Evolutionary conservation across 1,139 yeast species (phyloP).

Genomic region (Saccharomyces hybrid): DNA sequence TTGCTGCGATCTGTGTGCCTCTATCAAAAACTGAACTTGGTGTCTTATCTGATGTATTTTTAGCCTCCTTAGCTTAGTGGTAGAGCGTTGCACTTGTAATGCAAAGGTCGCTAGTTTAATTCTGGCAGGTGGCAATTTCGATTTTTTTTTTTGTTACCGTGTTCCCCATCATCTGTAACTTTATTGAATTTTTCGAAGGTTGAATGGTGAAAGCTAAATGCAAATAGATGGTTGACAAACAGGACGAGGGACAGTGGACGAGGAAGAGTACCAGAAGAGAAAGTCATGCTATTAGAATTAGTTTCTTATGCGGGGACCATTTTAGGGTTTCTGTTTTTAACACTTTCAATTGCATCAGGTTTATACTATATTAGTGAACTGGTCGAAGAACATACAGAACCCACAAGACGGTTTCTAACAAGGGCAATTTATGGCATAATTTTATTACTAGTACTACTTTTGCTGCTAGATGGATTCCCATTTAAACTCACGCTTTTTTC

Average conservation of each 20-base stretch:
- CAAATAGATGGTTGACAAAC: not conserved
- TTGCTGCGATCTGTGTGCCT: no score
- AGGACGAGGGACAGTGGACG: not conserved
- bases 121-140: conserved; percentile 72
- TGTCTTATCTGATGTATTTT: not conserved
- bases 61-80: conserved; percentile 84
- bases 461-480: conserved; percentile 74
- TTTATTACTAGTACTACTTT: conserved; percentile 45
- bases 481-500: conserved; percentile 57
- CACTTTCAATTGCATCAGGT: conserved; percentile 77
- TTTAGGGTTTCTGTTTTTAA: conserved; percentile 66
- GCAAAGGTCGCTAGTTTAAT: conserved; percentile 94
- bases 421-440: conserved; percentile 57
- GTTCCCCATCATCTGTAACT: not conserved
- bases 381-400: conserved; percentile 87
- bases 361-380: conserved; percentile 83
- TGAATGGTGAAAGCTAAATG: not conserved
- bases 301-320: conserved; percentile 64
- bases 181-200: not conserved
- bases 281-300: conserved; percentile 43
- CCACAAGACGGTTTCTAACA: conserved; percentile 64
- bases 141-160: not conserved
- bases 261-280: not conserved
- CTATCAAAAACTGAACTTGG: no score
- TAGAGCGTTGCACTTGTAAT: conserved; percentile 87